Evolutionary conservation across 2,329 filamentous ascomycete genomes (phyloP).

Genomic region (Calonectria ilicicola): DNA sequence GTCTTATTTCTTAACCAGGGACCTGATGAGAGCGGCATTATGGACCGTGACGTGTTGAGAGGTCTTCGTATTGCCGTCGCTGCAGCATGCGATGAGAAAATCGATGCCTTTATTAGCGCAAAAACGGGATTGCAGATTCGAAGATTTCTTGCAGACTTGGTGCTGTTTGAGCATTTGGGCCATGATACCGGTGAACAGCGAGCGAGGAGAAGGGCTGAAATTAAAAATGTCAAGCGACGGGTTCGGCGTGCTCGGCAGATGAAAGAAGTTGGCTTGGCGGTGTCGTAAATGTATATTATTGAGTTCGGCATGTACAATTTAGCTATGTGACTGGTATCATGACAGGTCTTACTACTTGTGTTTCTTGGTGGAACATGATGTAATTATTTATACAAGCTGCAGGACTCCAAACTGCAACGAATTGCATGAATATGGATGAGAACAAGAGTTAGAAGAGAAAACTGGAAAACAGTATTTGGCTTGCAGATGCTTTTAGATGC

Average conservation of each 20-base stretch:
- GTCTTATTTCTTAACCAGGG: constrained; percentile 39
- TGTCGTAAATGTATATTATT: not conserved
- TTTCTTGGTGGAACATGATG: constrained; percentile 7
- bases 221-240: constrained; percentile 51
- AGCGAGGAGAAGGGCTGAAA: constrained; percentile 45
- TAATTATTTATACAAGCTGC: not conserved
- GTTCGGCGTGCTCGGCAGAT: constrained; percentile 49
- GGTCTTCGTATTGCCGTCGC: constrained; percentile 67
- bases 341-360: constrained; percentile 2
- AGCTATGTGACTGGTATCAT: constrained; percentile 16
- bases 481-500: not conserved
- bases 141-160: constrained; percentile 66
- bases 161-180: constrained; percentile 60
- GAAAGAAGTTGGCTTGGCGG: constrained; percentile 17
- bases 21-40: constrained; percentile 54
- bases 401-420: not conserved
- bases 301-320: not conserved
- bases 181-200: constrained; percentile 42
- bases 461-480: not conserved
- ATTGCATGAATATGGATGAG: not conserved
- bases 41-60: constrained; percentile 64
- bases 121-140: constrained; percentile 66
- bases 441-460: not conserved
- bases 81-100: constrained; percentile 66
- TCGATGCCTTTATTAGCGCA: constrained; percentile 64